A percentile compares a stretch with the other conserved stretches of the same genome.
Evolutionary conservation across 176 grass and related monocot genomes (phyloP).

Genomic region (Olyra latifolia): DNA sequence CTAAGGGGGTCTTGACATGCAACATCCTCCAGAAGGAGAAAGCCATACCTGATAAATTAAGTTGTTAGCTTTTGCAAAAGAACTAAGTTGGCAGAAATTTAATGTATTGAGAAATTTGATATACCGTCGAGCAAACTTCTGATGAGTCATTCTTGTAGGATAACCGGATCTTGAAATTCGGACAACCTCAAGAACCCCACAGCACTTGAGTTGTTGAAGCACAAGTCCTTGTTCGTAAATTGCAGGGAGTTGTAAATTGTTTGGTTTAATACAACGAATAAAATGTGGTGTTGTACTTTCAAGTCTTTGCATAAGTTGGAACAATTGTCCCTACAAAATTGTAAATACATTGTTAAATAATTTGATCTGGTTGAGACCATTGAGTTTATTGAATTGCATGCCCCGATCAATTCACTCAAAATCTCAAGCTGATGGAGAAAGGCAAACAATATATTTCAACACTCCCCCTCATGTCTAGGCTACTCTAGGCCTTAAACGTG

Average conservation of each 20-base stretch:
- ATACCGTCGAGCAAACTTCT: conserved; percentile 95
- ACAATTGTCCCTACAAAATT: conserved; percentile 74
- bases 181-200: conserved; percentile 98
- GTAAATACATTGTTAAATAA: conserved; percentile 8
- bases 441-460: too few relatives aligned
- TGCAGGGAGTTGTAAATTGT: conserved; percentile 86
- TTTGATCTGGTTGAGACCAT: conserved; percentile 2
- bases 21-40: conserved; percentile 89
- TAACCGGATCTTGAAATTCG: conserved; percentile 98
- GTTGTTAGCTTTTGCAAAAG: conserved; percentile 7
- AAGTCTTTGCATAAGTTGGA: conserved; percentile 98
- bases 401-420: too few relatives aligned
- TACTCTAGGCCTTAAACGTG: too few relatives aligned
- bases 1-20: conserved; percentile 91
- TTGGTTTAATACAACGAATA: conserved; percentile 98
- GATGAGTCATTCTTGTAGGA: conserved; percentile 97
- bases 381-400: too few relatives aligned
- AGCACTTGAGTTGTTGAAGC: conserved; percentile 91
- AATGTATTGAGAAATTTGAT: conserved; percentile 25
- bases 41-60: conserved; percentile 73
- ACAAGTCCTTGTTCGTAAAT: conserved; percentile 91
- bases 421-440: too few relatives aligned
- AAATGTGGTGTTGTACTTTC: conserved; percentile 96
- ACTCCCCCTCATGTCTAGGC: too few relatives aligned
- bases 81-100: conserved; percentile 13